These are phyloP conservation scores for Talaromyces liani DNA, from an alignment of 495 filamentous ascomycete genomes.

Conservation along the genomic window DNA sequence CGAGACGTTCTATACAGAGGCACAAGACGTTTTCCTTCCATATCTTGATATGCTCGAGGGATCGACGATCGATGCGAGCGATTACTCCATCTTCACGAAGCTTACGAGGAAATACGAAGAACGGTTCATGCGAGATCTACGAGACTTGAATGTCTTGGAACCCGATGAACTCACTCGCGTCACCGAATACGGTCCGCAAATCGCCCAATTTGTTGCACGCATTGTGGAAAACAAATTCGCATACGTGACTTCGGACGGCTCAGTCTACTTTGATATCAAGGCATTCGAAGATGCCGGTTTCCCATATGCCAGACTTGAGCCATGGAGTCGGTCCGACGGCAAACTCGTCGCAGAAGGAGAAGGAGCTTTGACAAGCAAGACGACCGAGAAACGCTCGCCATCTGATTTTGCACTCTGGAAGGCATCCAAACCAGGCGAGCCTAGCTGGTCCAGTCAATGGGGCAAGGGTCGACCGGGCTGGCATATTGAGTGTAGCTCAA, in stretches of 20 bases:
- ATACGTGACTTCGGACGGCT: slow-evolving; percentile 72
- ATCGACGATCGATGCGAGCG: slow-evolving; percentile 62
- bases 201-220: slow-evolving; percentile 66
- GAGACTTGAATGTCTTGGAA: slow-evolving; percentile 72
- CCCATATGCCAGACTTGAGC: slow-evolving; percentile 77
- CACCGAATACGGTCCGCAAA: slow-evolving; percentile 81
- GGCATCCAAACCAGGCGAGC: slow-evolving; percentile 84
- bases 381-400: slow-evolving; percentile 57
- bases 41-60: slow-evolving; percentile 78
- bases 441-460: slow-evolving; percentile 82
- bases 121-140: slow-evolving; percentile 79
- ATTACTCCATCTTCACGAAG: slow-evolving; percentile 71
- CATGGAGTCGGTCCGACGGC: slow-evolving; percentile 79
- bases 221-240: slow-evolving; percentile 82
- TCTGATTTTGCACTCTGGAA: slow-evolving; percentile 97
- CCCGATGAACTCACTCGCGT: slow-evolving; percentile 81
- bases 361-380: slow-evolving; percentile 66
- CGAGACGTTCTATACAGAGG: slow-evolving; percentile 48
- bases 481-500: no score
- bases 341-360: slow-evolving; percentile 83
- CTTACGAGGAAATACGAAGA: slow-evolving; percentile 77
- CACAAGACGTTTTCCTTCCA: slow-evolving; percentile 67
- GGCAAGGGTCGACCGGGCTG: slow-evolving; percentile 79
- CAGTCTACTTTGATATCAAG: slow-evolving; percentile 89
- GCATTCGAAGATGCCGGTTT: slow-evolving; percentile 81